Base-by-base conservation (phyloP, 257 asterid genomes). In the Ophiorrhiza pumila region DNA sequence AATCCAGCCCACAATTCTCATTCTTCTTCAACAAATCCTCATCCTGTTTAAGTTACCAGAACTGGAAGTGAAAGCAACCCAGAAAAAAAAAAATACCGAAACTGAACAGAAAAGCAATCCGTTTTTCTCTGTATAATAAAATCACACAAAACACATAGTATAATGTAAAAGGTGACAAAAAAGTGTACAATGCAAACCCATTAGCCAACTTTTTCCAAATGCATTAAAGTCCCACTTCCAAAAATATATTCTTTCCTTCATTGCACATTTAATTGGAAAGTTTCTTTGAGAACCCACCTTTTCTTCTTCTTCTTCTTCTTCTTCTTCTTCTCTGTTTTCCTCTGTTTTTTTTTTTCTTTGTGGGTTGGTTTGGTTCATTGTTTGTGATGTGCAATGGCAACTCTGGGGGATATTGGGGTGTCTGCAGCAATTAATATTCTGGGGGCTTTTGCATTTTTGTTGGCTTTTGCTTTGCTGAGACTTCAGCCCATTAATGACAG, bases 401-500 rank as follows among this genome's bases (percentile, higher is more conserved):
- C 86, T 76, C 86, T 92, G 41, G 88, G 78, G 74, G 98, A 95
- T 82, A 95, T 95, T 79, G 99, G 94, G 65, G 91, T 95, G 62
- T 92, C 99, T 39, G 99, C 97, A 14, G 82, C 85, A 23, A 84
- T 92, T 65, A 92, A 95, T 83, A 87, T 90, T 71, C 64, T 95
- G 50, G 65, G 86, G 63, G 88, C 96, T 15, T 89, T 90, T 69
- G 87, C 96, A 6, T 92, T 95, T 88, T 85, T 95, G 85, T 69
- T 92, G 52, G 98, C 98, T 71, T 95, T 95, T 81, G 99, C 99
- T 0, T 29, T 95, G 77, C 88, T 95, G 39, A 87, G 99, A 72
- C 81, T 92, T 79, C 99, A 95, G 86, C 99, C 99, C 23, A 78
- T 95, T 71, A 95, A 95, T 76, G 98, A 95, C 76, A 86, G 98